Percentiles rank a stretch among this genome's conserved stretches.
These are phyloP conservation scores for Penicillium paxilli DNA, from an alignment of 495 filamentous ascomycete species.

Conservation along the genomic window DNA sequence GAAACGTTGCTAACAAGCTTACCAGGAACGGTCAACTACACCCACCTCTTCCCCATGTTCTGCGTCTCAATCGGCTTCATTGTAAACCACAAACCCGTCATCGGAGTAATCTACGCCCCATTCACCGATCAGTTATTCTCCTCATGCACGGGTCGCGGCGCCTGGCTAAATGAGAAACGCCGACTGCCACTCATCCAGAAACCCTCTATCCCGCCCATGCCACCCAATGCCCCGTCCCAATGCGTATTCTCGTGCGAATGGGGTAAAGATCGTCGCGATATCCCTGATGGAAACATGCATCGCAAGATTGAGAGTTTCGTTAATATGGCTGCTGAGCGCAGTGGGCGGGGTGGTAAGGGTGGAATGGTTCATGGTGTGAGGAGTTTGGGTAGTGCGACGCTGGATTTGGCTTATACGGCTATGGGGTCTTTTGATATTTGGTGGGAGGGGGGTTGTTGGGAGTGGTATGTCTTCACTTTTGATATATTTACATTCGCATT, in stretches of 20 bases:
- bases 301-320: slow-evolving; percentile 69
- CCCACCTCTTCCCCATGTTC: slow-evolving; percentile 72
- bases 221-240: slow-evolving; percentile 59
- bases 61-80: slow-evolving; percentile 68
- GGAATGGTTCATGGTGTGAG: slow-evolving; percentile 60
- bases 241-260: slow-evolving; percentile 71
- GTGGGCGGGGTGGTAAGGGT: slow-evolving; percentile 58
- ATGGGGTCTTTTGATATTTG: slow-evolving; percentile 59
- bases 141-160: slow-evolving; percentile 57
- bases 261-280: slow-evolving; percentile 69
- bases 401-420: slow-evolving; percentile 57
- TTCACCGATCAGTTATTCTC: slow-evolving; percentile 65
- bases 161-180: slow-evolving; percentile 64
- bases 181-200: slow-evolving; percentile 57
- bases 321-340: slow-evolving; percentile 66
- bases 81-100: slow-evolving; percentile 52
- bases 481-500: too few relatives aligned
- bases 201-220: slow-evolving; percentile 57
- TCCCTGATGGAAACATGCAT: slow-evolving; percentile 59
- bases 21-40: slow-evolving; percentile 66
- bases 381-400: slow-evolving; percentile 61
- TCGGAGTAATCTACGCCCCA: slow-evolving; percentile 67
- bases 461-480: slow-evolving; percentile 55
- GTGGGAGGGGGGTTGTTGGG: slow-evolving; percentile 63
- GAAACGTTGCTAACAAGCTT: background rate